Percentiles rank a stretch among this genome's conserved stretches.
Conservation (phyloP, 2,329 filamentous ascomycete species). For the Hypocreales sp. region DNA sequence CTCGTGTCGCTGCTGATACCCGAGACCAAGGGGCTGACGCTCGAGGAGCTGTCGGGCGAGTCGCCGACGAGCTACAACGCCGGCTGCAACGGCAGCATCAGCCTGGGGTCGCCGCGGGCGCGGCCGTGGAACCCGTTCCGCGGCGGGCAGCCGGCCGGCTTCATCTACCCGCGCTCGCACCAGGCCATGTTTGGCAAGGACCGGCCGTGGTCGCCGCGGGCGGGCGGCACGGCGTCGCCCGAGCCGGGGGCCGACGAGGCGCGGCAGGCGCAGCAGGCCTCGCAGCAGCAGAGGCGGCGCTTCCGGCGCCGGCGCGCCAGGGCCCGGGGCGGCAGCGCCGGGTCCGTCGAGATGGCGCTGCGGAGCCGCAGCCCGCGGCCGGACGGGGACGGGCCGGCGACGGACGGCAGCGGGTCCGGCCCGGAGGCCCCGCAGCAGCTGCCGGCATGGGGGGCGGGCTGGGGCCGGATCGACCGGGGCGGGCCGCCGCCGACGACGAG, state of each 20-base stretch:
- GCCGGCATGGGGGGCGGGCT: slow-evolving; percentile 13
- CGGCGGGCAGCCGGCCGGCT: slow-evolving; percentile 36
- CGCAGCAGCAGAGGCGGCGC: slow-evolving; percentile 8
- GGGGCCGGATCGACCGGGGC: slow-evolving; percentile 16
- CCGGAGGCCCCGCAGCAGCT: slow-evolving; percentile 5
- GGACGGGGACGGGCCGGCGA: too few relatives aligned
- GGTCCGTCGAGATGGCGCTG: slow-evolving; percentile 16
- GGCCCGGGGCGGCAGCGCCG: slow-evolving; percentile 11
- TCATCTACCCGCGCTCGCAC: slow-evolving; percentile 25
- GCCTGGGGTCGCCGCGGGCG: slow-evolving; percentile 14
- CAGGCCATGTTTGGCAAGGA: slow-evolving; percentile 9
- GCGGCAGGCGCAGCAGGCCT: background rate
- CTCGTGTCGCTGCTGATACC: slow-evolving; percentile 58
- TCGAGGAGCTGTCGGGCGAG: slow-evolving; percentile 58
- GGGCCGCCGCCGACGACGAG: slow-evolving; percentile 6
- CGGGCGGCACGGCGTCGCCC: slow-evolving; percentile 28
- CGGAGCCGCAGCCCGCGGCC: slow-evolving; percentile 9
- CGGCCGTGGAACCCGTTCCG: slow-evolving; percentile 29
- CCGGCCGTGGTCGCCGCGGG: slow-evolving; percentile 14
- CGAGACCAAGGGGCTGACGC: slow-evolving; percentile 58
- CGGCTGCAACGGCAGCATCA: slow-evolving; percentile 33
- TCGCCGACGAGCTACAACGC: slow-evolving; percentile 41
- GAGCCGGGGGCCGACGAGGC: slow-evolving; percentile 14
- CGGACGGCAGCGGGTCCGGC: too few relatives aligned
- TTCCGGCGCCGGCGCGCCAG: slow-evolving; percentile 15